These are phyloP conservation scores for Durusdinium trenchii DNA, from an alignment of 73 alveolate genomes.

Conservation along the genomic window DNA sequence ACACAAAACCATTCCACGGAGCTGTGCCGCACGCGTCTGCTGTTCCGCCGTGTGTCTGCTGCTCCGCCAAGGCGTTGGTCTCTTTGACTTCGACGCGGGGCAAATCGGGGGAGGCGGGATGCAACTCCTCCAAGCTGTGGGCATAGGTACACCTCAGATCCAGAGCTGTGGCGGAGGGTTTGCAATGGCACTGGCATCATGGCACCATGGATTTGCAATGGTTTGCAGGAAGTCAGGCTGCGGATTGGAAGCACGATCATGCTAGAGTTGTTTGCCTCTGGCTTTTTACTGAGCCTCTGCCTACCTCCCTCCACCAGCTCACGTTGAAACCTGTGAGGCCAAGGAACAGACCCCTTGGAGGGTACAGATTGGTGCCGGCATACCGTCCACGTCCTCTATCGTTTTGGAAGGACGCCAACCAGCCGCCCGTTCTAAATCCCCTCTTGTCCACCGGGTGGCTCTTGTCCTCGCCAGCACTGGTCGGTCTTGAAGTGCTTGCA, in stretches of 20 bases:
- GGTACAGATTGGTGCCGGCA: too few species aligned
- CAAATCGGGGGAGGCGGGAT: conserved; percentile 87
- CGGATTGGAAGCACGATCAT: too few species aligned
- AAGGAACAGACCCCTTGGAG: too few species aligned
- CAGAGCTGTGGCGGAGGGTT: neutral
- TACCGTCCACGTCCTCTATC: too few species aligned
- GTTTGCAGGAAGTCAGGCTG: too few species aligned
- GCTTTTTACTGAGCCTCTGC: too few species aligned
- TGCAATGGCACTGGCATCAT: neutral
- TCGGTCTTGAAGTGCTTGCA: conserved; percentile 95
- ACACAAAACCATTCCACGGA: neutral
- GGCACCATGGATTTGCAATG: too few species aligned
- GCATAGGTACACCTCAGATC: conserved; percentile 72
- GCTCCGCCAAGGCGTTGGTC: conserved; percentile 85
- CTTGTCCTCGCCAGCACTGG: conserved; percentile 95
- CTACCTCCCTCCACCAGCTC: too few species aligned
- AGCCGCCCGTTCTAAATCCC: neutral
- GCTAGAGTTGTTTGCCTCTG: too few species aligned
- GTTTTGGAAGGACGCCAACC: too few species aligned
- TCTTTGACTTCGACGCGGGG: conserved; percentile 89
- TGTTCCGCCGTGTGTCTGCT: conserved; percentile 33
- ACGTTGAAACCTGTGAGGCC: too few species aligned
- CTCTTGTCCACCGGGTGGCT: neutral
- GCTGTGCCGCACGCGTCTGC: neutral
- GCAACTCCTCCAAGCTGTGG: conserved; percentile 85